A percentile compares a stretch with the other conserved stretches of the same genome.
Evolutionary conservation across 2,329 filamentous ascomycete species (phyloP).

Genomic region (Aspergillus transmontanensis): DNA sequence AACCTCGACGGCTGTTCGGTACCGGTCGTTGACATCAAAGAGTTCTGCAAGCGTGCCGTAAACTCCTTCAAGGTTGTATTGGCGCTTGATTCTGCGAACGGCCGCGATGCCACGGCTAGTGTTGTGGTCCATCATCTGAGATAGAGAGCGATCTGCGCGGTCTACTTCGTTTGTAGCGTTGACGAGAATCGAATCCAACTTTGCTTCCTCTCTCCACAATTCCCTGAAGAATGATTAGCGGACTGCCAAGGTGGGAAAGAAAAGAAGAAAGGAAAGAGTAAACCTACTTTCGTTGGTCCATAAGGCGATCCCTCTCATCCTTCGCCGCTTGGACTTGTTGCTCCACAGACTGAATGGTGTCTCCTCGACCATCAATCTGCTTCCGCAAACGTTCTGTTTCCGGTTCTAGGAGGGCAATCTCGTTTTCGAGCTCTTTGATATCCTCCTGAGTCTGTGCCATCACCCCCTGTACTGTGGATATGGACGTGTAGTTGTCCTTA

Average conservation of each 20-base stretch:
- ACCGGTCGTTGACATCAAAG: constrained; percentile 81
- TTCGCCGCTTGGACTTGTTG: constrained; percentile 76
- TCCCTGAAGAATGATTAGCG: constrained; percentile 44
- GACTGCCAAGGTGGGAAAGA: background rate
- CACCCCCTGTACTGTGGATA: constrained; percentile 81
- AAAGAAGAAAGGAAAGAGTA: background rate
- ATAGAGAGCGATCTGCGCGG: constrained; percentile 74
- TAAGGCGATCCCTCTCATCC: constrained; percentile 74
- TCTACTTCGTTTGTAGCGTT: constrained; percentile 77
- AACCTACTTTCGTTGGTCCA: constrained; percentile 75
- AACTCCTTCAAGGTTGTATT: constrained; percentile 78
- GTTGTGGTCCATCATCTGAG: constrained; percentile 84
- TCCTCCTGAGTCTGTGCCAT: constrained; percentile 83
- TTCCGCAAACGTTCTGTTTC: constrained; percentile 72
- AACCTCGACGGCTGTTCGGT: constrained; percentile 87
- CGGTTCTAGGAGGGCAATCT: constrained; percentile 71
- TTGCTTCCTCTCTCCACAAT: constrained; percentile 86
- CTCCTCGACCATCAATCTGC: constrained; percentile 76
- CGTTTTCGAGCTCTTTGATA: constrained; percentile 68
- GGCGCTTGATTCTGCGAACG: constrained; percentile 77
- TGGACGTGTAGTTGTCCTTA: constrained; percentile 72
- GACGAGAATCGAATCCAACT: constrained; percentile 73
- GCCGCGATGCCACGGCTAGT: constrained; percentile 86
- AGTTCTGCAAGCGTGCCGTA: constrained; percentile 93
- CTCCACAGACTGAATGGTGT: constrained; percentile 70